phyloP scores from a whole-genome alignment of 129 eudicot genomes.

The Arctium minus region DNA sequence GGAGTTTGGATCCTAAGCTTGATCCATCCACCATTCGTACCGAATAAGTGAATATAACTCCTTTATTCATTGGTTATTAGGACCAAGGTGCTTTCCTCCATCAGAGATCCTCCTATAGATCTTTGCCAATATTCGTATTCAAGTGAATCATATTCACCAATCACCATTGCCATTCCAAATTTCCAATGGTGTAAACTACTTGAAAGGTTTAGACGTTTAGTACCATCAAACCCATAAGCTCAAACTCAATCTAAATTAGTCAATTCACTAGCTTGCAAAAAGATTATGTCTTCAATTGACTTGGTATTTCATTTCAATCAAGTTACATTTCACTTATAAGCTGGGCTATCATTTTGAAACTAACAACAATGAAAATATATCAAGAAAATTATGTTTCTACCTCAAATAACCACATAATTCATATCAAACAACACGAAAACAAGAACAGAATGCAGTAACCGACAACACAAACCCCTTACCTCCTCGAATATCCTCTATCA shows the following conservation, averaged over 20 bases:
- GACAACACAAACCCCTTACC: constrained; percentile 17
- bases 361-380: too few species aligned
- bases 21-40: too few species aligned
- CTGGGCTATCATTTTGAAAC: too few species aligned
- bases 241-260: background rate
- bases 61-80: too few species aligned
- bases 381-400: too few species aligned
- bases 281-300: background rate
- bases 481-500: constrained; percentile 41
- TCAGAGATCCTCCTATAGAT: background rate
- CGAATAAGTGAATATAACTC: too few species aligned
- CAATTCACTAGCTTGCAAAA: background rate
- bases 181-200: background rate
- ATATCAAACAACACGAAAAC: background rate
- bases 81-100: too few species aligned
- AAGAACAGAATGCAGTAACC: background rate
- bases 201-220: background rate
- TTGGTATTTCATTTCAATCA: background rate
- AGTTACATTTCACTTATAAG: too few species aligned
- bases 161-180: too few species aligned
- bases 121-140: background rate
- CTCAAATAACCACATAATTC: background rate
- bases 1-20: too few species aligned
- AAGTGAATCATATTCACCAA: too few species aligned
- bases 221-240: background rate